A percentile compares a stretch with the other conserved stretches of the same genome.
Evolutionary conservation across 305 asterid genomes (phyloP).

Genomic region (Fraxinus xanthoxyloides): DNA sequence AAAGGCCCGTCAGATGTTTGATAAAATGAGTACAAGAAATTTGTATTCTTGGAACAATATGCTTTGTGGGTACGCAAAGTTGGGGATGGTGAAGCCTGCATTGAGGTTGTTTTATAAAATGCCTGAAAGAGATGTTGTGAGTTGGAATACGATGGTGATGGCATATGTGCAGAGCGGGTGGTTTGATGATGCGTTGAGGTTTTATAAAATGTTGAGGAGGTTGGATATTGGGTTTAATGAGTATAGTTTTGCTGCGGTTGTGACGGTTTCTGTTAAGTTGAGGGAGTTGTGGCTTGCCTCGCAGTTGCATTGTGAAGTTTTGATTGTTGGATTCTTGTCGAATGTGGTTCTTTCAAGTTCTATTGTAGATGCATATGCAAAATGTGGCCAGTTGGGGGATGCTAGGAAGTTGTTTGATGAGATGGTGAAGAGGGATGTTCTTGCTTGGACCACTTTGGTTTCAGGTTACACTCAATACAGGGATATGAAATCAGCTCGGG

Average conservation of each 20-base stretch:
- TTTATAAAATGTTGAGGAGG: slow-evolving; percentile 55
- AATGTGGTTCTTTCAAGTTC: slow-evolving; percentile 68
- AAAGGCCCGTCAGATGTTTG: slow-evolving; percentile 63
- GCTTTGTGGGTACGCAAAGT: slow-evolving; percentile 70
- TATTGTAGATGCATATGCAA: slow-evolving; percentile 61
- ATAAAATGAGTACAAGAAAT: slow-evolving; percentile 58
- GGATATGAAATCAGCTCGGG: slow-evolving; percentile 57
- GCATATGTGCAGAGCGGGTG: slow-evolving; percentile 54
- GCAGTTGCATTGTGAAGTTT: slow-evolving; percentile 70
- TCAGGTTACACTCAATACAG: slow-evolving; percentile 64
- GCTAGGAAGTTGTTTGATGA: slow-evolving; percentile 65
- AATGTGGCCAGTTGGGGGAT: slow-evolving; percentile 56
- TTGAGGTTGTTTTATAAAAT: slow-evolving; percentile 57
- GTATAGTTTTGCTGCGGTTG: slow-evolving; percentile 65
- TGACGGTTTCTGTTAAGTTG: slow-evolving; percentile 62
- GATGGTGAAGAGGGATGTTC: slow-evolving; percentile 53
- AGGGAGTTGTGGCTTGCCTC: slow-evolving; percentile 49
- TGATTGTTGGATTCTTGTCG: slow-evolving; percentile 53
- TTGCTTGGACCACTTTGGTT: slow-evolving; percentile 80
- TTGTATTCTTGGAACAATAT: slow-evolving; percentile 84
- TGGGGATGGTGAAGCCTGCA: slow-evolving; percentile 64
- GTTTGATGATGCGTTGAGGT: slow-evolving; percentile 51
- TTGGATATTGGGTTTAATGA: slow-evolving; percentile 50
- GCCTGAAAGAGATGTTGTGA: slow-evolving; percentile 68
- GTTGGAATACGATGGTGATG: slow-evolving; percentile 81